Evolutionary conservation across 1,284 basidiomycete species (phyloP), one percentile per base, ranked within the genome.

Genomic region (Cryptococcus sp.): DNA sequence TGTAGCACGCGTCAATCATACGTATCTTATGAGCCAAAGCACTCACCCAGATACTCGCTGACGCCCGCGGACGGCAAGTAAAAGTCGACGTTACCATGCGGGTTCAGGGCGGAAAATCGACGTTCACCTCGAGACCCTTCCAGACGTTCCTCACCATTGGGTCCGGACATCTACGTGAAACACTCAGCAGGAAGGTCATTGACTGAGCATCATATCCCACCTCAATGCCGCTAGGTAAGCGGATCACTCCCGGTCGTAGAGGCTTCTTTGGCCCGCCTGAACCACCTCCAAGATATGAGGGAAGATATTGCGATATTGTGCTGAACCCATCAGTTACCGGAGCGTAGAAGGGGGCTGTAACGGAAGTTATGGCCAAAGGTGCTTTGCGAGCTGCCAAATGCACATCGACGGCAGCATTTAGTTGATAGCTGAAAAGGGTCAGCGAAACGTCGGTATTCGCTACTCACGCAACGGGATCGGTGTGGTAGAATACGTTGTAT

Each of bases 401-500:
- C 25, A 60, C 66, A 52, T 77, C 75, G 29, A 77, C 71, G 17
- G 74, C 66, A 0, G 77, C 73, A 55, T 79, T 78, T n/a, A 78
- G 68, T 15, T 70, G 66, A 56, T 78, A 73, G 5, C 64, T 66
- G 40, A 6, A 77, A 78, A 81, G 78, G 2, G 75, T 70, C 0
- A 80, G 68, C 2, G 80, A 79, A 19, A 75, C 67, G 17, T 70
- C 63, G 1, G 74, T 68, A 54, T 77, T 75, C 16, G 75, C 63
- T 5, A 69, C 65, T 58, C 75, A 73, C 19, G 80, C 81, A 43
- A 83, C 78, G 0, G 83, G 82, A 65, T 84, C 82, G 29, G 81
- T 80, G 26, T 74, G 75, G 63, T 82, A 79, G 65, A 82, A 82
- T 46, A 83, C 77, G 67, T 84, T 84, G 71, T 83, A 77, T 1